Evolutionary conservation across 2,329 filamentous ascomycete genomes (phyloP).

Genomic region (Xylaria sp.): DNA sequence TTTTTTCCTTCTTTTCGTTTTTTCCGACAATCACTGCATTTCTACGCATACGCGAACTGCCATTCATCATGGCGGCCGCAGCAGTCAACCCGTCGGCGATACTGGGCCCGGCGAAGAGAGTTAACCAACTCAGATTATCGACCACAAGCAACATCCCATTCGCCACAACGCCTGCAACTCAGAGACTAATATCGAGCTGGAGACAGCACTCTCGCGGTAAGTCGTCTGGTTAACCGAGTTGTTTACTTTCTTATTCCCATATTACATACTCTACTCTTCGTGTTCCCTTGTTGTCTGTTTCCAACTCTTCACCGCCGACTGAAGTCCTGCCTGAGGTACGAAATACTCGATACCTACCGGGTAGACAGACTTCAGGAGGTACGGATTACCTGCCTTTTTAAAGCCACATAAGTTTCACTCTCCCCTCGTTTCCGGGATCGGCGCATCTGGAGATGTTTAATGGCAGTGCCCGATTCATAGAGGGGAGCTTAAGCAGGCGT

Average conservation of each 20-base stretch:
- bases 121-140: conserved; percentile 1
- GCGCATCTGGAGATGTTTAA: too few species aligned
- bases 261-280: not conserved
- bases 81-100: conserved; percentile 5
- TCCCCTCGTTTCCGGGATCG: too few species aligned
- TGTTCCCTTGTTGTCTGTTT: not conserved
- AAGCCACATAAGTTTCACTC: too few species aligned
- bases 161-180: not conserved
- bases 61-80: conserved; percentile 9
- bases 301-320: not conserved
- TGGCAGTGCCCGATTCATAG: too few species aligned
- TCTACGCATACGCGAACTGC: not conserved
- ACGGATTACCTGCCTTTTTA: too few species aligned
- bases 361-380: too few species aligned
- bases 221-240: conserved; percentile 5
- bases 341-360: too few species aligned
- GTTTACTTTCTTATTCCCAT: not conserved
- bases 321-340: too few species aligned
- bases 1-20: not conserved
- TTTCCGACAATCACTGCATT: not conserved
- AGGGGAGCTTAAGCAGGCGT: too few species aligned
- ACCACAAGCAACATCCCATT: not conserved
- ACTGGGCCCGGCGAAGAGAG: conserved; percentile 5
- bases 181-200: not conserved
- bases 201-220: not conserved